Evolutionary conservation across 164 flowering plant genomes (phyloP), one percentile per base, ranked within the genome.

Genomic region (Sextonia rubra): DNA sequence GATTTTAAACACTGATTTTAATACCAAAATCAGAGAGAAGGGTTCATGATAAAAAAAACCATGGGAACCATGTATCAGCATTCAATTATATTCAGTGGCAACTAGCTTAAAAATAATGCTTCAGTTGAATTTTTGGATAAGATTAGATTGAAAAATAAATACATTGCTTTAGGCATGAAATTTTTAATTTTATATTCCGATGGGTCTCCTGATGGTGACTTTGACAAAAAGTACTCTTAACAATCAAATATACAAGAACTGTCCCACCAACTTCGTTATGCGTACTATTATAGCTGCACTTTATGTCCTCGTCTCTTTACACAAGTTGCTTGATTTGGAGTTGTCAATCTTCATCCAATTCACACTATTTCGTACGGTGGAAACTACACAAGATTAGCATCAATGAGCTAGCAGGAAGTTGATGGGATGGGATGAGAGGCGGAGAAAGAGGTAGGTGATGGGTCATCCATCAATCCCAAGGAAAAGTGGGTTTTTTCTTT

Each of bases 271-370:
- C 47, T 48, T 49, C 29, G 12, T 37, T 24, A 24, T 48, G n/a
- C 58, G 14, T 68, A 24, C 23, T 24, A 68, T 68, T 24, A n/a
- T n/a, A n/a, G 70, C 12, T 68, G 25, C 5, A 23, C 58, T 47
- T 68, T 48, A 68, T 25, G 70, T 68, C 70, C 58, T 47, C 70
- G 48, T 68, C 70, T 23, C 70, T 48, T 48, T 48, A 64, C 44
- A 26, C 44, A 64, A 64, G 37, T 64, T 30, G 67, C 2, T 64
- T 18, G 67, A 32, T 27, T 64, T 64, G 5, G 37, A 29, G 5
- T 29, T 4, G 44, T 64, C 67, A 26, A 30, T 18, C 11, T 12
- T 15, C 17, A 26, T 4, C 12, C 24, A n/a, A 61, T 20, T 6
- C 26, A 24, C 27, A 11, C 64, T 1, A 23, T 11, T 22, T 22